Evolutionary conservation across 805 yeast species (phyloP).

Genomic region (Wickerhamomyces bisporus): DNA sequence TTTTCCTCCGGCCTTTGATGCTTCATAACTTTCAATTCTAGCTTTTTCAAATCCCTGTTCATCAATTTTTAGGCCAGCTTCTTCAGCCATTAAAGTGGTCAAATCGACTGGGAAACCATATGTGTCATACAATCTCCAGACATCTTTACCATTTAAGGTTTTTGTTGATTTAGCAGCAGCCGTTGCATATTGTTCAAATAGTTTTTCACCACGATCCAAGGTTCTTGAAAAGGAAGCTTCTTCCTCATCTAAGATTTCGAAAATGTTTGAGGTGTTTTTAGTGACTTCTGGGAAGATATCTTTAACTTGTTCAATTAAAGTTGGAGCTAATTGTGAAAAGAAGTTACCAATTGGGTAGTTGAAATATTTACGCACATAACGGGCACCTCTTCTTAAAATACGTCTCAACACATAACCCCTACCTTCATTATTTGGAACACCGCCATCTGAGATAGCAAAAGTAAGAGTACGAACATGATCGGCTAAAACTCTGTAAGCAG

Average conservation of each 20-base stretch:
- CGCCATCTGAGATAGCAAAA: conserved; percentile 96
- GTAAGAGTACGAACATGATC: conserved; percentile 98
- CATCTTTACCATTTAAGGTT: conserved; percentile 86
- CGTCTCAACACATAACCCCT: conserved; percentile 98
- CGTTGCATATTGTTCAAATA: conserved; percentile 89
- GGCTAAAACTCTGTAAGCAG: conserved; percentile 96
- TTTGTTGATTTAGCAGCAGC: conserved; percentile 72
- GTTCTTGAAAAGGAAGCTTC: conserved; percentile 94
- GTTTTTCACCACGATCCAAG: conserved; percentile 94
- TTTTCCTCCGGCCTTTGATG: conserved; percentile 84
- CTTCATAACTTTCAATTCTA: conserved; percentile 83
- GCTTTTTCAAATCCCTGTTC: conserved; percentile 91
- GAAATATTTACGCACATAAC: conserved; percentile 95
- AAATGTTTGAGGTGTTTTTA: conserved; percentile 64
- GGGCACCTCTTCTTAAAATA: conserved; percentile 95
- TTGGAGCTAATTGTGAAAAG: conserved; percentile 88
- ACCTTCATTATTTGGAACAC: conserved; percentile 98
- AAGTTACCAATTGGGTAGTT: conserved; percentile 92
- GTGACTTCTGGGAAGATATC: conserved; percentile 90
- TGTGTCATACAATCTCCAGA: conserved; percentile 97
- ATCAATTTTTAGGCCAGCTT: conserved; percentile 88
- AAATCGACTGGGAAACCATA: conserved; percentile 99
- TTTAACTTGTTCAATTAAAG: conserved; percentile 80
- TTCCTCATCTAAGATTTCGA: conserved; percentile 92
- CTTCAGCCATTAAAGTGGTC: conserved; percentile 98